These are phyloP conservation scores for Samsoniella hepiali DNA, from an alignment of 2,329 filamentous ascomycete species.

Conservation along the genomic window DNA sequence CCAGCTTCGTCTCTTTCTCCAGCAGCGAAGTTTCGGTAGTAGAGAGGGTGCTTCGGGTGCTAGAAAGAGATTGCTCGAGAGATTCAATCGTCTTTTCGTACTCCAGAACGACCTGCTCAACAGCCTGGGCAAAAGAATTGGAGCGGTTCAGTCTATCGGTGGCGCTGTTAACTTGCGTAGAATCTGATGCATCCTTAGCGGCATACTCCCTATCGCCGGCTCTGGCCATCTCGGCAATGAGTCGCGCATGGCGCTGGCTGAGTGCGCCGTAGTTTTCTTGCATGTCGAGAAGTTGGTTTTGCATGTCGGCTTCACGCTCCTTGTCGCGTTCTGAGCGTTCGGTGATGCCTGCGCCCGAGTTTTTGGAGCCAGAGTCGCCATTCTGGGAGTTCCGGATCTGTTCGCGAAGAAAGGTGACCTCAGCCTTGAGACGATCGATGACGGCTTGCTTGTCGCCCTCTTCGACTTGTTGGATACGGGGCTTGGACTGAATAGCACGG, in stretches of 20 bases:
- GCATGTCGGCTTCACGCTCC: constrained; percentile 83
- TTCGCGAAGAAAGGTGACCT: constrained; percentile 89
- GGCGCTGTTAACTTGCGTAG: constrained; percentile 68
- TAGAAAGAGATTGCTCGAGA: constrained; percentile 86
- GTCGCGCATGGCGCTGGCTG: constrained; percentile 88
- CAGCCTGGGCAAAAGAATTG: constrained; percentile 91
- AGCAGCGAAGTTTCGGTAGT: constrained; percentile 81
- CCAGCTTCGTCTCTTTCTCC: constrained; percentile 90
- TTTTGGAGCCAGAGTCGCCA: constrained; percentile 52
- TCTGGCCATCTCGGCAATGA: constrained; percentile 90
- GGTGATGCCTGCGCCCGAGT: constrained; percentile 50
- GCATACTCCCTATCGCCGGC: constrained; percentile 67
- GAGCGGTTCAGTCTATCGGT: constrained; percentile 89
- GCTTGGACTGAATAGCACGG: constrained; percentile 94
- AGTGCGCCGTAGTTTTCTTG: constrained; percentile 94
- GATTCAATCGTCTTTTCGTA: constrained; percentile 98
- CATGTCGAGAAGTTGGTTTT: constrained; percentile 86
- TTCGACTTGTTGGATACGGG: constrained; percentile 89
- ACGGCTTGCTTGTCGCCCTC: constrained; percentile 91
- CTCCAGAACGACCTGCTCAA: constrained; percentile 93
- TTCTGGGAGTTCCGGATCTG: constrained; percentile 77
- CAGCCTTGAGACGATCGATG: constrained; percentile 89
- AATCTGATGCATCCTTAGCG: constrained; percentile 50
- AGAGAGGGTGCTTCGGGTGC: constrained; percentile 78
- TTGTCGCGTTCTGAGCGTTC: constrained; percentile 76